Percentiles rank a stretch among this genome's conserved stretches.
phyloP scores from a whole-genome alignment of 1,284 basidiomycete genomes.

The Trichosporon faecale region DNA sequence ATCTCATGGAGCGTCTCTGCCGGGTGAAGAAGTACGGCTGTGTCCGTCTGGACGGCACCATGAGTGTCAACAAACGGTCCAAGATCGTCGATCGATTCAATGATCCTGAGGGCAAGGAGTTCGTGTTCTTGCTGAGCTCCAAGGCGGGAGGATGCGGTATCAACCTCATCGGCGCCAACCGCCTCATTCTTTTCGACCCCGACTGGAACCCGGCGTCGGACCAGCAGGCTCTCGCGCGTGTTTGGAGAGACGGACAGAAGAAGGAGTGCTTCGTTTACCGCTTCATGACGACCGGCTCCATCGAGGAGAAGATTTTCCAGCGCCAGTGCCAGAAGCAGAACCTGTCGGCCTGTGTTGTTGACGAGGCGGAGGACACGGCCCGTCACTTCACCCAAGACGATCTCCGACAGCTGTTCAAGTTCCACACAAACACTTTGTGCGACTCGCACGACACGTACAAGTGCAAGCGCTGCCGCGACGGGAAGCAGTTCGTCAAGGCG shows the following conservation, averaged over 20 bases:
- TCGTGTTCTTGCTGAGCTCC: constrained; percentile 90
- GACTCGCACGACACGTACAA: constrained; percentile 99
- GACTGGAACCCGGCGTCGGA: constrained; percentile 99
- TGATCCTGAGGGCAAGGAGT: constrained; percentile 89
- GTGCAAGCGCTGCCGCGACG: constrained; percentile 89
- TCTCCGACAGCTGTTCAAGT: constrained; percentile 85
- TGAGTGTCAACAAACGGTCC: constrained; percentile 90
- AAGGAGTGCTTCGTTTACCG: constrained; percentile 99
- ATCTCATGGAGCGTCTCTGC: constrained; percentile 86
- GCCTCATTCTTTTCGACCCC: constrained; percentile 95
- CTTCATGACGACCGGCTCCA: constrained; percentile 95
- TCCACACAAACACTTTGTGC: constrained; percentile 81
- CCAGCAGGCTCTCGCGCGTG: constrained; percentile 95
- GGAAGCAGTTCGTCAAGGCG: constrained; percentile 77
- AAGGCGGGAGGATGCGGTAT: constrained; percentile 98
- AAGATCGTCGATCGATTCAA: constrained; percentile 98
- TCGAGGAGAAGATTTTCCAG: constrained; percentile 99
- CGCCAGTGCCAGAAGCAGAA: constrained; percentile 92
- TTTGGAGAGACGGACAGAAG: constrained; percentile 99
- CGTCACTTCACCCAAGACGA: constrained; percentile 91
- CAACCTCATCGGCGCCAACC: constrained; percentile 96
- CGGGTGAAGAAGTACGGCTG: constrained; percentile 85
- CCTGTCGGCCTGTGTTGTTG: constrained; percentile 93
- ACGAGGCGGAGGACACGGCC: constrained; percentile 93
- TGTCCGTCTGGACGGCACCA: constrained; percentile 89